These are phyloP conservation scores for Coniochaeta pulveracea DNA, from an alignment of 2,329 filamentous ascomycete genomes.

Conservation along the genomic window DNA sequence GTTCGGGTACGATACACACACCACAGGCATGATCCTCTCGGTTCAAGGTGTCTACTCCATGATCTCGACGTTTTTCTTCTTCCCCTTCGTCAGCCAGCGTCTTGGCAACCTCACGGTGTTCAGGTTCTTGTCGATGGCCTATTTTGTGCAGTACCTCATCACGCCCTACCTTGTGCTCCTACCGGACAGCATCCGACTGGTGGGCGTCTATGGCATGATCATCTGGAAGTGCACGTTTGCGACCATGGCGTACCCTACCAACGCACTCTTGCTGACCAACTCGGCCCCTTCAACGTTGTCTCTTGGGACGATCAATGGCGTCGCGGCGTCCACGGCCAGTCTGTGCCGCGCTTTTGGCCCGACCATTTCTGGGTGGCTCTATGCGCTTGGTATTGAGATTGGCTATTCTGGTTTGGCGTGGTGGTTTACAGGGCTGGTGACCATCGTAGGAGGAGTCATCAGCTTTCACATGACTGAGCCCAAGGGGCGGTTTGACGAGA, in stretches of 20 bases:
- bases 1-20: slow-evolving; percentile 71
- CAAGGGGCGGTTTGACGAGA: slow-evolving; percentile 29
- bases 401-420: slow-evolving; percentile 85
- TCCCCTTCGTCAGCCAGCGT: slow-evolving; percentile 63
- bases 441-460: slow-evolving; percentile 61
- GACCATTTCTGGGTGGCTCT: slow-evolving; percentile 75
- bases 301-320: slow-evolving; percentile 85
- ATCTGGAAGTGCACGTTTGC: slow-evolving; percentile 91
- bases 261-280: slow-evolving; percentile 81
- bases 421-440: slow-evolving; percentile 80
- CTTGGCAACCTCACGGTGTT: slow-evolving; percentile 76
- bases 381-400: slow-evolving; percentile 64
- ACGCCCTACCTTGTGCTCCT: slow-evolving; percentile 85
- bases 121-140: slow-evolving; percentile 67
- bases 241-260: slow-evolving; percentile 82
- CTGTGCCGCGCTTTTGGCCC: slow-evolving; percentile 82
- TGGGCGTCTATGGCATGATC: slow-evolving; percentile 65
- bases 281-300: slow-evolving; percentile 74
- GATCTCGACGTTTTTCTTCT: slow-evolving; percentile 72
- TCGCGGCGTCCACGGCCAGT: slow-evolving; percentile 83
- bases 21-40: slow-evolving; percentile 79
- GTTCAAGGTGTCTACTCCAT: slow-evolving; percentile 86
- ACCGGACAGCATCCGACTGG: slow-evolving; percentile 57
- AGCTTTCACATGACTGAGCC: slow-evolving; percentile 66
- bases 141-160: slow-evolving; percentile 77